Evolutionary conservation across 306 rosid species (phyloP).

Genomic region (Quercus robur): DNA sequence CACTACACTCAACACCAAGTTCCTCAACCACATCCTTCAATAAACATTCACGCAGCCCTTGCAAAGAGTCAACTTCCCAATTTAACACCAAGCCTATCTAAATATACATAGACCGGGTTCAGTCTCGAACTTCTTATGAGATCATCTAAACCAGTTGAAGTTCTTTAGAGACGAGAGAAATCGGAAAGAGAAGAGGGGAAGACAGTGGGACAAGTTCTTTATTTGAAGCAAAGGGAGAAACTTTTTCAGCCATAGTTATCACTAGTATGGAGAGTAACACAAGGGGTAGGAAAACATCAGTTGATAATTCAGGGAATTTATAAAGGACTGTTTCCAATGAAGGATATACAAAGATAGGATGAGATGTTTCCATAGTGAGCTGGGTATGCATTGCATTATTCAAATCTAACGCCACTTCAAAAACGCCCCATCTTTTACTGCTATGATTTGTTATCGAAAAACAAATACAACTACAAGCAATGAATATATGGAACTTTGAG

Average conservation of each 20-base stretch:
- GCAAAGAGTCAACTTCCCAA: conserved; percentile 31
- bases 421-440: background rate
- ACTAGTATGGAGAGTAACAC: background rate
- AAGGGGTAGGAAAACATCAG: background rate
- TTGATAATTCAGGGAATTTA: background rate
- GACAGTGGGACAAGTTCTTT: background rate
- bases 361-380: background rate
- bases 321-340: background rate
- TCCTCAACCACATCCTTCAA: conserved; percentile 49
- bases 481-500: background rate
- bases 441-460: background rate
- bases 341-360: background rate
- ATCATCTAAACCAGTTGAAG: conserved; percentile 17
- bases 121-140: conserved; percentile 24
- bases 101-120: background rate
- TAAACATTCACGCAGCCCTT: conserved; percentile 29
- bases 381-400: background rate
- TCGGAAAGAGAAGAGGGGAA: background rate
- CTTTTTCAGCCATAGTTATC: background rate
- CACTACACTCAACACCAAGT: conserved; percentile 47
- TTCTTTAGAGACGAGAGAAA: background rate
- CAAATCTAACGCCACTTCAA: background rate
- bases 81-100: conserved; percentile 22
- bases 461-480: background rate
- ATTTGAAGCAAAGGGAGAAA: background rate